Base-by-base conservation (phyloP, 202 grass and related monocot genomes). In the Carex sylvatica region DNA sequence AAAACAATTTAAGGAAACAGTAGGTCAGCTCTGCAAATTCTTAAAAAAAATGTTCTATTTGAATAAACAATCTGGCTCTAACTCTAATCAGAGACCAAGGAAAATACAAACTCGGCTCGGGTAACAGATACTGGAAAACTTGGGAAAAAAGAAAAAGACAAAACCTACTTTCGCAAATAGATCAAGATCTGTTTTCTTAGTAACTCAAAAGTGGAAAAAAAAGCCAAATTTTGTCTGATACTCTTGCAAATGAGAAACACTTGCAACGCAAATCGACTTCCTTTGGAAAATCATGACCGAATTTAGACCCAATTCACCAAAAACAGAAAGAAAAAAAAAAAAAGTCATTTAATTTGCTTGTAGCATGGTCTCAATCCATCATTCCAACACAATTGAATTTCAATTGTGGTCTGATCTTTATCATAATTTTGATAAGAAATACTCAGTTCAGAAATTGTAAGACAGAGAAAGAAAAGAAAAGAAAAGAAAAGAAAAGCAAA, bases 121-220 rank as follows among this genome's bases (percentile, higher is more conserved):
- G 3, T 63, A 63, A 13, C 42, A 10, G 2, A 4, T 3, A 54
- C 4, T 28, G 74, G 72, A 47, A 55, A 69, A 40, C 33, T 14
- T 36, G 31, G 31, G 13, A 15, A 22, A 20, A 20, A 71, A 67
- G 31, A 18, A 67, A 67, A 67, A 10, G 69, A 75, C 24, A 55
- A 52, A 65, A 74, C 20, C 70, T 52, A 54, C 49, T 74, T 74
- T 18, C 16, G 49, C 10, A 55, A 75, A 31, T 33, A 75, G 72
- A 75, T 55, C 47, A 55, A 75, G 74, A 77, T 77, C 74, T 77
- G 16, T 59, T 77, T 59, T 30, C 14, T 19, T 77, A 36, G 49
- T 9, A 68, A 68, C 33, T 36, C 65, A 70, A 70, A 70, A 70
- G 67, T 42, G 63, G 5, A 42, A 19, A 68, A 68, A n/a, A 36